These are phyloP conservation scores for Myriosclerotinia scirpicola DNA, from an alignment of 2,329 filamentous ascomycete species.

Conservation along the genomic window DNA sequence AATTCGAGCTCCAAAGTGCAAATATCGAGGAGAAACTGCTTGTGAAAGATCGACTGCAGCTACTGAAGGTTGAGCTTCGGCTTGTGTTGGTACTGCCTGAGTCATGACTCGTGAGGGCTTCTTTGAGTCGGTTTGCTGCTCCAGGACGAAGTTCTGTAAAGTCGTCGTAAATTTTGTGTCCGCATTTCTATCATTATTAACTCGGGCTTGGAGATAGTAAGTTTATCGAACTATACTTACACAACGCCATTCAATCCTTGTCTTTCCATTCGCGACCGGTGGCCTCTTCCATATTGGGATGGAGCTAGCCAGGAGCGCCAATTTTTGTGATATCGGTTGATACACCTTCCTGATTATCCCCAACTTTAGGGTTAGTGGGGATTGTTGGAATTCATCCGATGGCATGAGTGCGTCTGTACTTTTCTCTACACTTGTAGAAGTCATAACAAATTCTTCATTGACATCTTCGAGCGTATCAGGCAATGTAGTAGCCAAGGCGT, in stretches of 20 bases:
- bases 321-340: not conserved
- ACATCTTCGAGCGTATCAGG: not conserved
- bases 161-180: constrained; percentile 26
- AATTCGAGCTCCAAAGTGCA: not conserved
- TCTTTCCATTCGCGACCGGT: constrained; percentile 20
- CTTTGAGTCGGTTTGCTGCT: not conserved
- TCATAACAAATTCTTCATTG: not conserved
- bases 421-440: not conserved
- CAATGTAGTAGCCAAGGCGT: not conserved
- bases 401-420: not conserved
- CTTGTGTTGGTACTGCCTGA: not conserved
- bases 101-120: not conserved
- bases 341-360: not conserved
- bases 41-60: not conserved
- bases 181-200: constrained; percentile 25
- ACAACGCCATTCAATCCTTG: constrained; percentile 22
- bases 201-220: not conserved
- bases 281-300: not conserved
- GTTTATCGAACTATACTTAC: not conserved
- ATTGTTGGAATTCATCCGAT: not conserved
- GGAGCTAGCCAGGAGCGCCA: not conserved
- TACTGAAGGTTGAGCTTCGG: not conserved
- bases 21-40: not conserved
- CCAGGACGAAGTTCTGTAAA: constrained; percentile 26
- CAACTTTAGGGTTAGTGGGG: not conserved